Evolutionary conservation across 2,329 filamentous ascomycete species (phyloP).

Genomic region (Ilyonectria destructans): DNA sequence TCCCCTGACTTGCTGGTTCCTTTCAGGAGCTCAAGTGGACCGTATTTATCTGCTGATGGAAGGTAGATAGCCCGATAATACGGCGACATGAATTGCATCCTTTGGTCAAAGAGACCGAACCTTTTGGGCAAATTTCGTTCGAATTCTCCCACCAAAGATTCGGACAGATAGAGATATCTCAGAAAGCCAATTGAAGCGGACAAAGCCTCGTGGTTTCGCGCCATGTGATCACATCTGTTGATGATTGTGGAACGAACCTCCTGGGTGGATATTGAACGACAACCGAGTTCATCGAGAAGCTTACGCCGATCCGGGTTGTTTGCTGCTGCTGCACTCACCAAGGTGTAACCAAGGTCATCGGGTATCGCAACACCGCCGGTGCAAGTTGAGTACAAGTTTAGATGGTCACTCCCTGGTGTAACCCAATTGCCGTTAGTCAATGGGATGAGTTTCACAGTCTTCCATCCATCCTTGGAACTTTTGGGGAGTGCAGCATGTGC

Average conservation of each 20-base stretch:
- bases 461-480: slow-evolving; percentile 6
- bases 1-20: neutral
- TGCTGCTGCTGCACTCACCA: slow-evolving; percentile 32
- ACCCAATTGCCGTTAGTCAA: slow-evolving; percentile 38
- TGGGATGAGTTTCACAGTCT: slow-evolving; percentile 34
- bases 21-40: slow-evolving; percentile 28
- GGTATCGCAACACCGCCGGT: slow-evolving; percentile 31
- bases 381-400: slow-evolving; percentile 31
- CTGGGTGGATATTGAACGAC: slow-evolving; percentile 26
- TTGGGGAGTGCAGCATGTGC: neutral
- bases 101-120: slow-evolving; percentile 29
- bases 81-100: neutral
- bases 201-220: neutral
- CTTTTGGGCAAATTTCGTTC: neutral
- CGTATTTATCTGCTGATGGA: slow-evolving; percentile 29
- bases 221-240: neutral
- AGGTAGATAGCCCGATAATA: slow-evolving; percentile 33
- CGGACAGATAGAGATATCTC: slow-evolving; percentile 41
- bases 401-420: slow-evolving; percentile 17
- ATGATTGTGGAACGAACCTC: slow-evolving; percentile 33
- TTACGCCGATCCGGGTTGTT: slow-evolving; percentile 29
- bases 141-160: slow-evolving; percentile 10
- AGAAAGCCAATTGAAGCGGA: slow-evolving; percentile 28
- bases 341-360: slow-evolving; percentile 22
- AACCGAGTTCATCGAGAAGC: slow-evolving; percentile 36